Evolutionary conservation across 2,329 filamentous ascomycete genomes (phyloP).

Genomic region (Neofusicoccum laricinum): DNA sequence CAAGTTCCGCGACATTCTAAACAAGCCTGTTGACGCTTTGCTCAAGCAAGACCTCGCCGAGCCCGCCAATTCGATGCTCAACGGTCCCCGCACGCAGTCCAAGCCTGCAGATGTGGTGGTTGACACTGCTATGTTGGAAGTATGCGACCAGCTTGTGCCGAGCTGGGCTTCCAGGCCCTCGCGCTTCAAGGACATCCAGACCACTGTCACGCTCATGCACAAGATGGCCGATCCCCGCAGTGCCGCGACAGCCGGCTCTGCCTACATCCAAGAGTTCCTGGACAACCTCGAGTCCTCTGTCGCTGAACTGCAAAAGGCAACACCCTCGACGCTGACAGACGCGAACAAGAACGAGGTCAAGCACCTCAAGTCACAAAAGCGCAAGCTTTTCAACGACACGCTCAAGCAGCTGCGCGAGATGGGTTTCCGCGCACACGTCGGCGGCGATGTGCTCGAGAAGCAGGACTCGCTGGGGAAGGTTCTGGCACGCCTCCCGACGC

Average conservation of each 20-base stretch:
- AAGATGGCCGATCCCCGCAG: conserved; percentile 56
- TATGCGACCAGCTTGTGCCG: conserved; percentile 26
- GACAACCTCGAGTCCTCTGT: conserved; percentile 65
- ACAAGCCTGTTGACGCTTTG: conserved; percentile 69
- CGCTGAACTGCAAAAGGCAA: conserved; percentile 75
- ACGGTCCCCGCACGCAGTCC: background rate
- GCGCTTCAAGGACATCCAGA: conserved; percentile 67
- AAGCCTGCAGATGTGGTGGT: conserved; percentile 17
- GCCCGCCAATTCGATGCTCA: background rate
- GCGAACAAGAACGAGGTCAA: conserved; percentile 83
- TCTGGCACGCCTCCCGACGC: conserved; percentile 53
- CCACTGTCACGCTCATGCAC: conserved; percentile 72
- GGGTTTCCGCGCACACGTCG: conserved; percentile 83
- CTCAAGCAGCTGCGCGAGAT: conserved; percentile 80
- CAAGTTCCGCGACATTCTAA: conserved; percentile 80
- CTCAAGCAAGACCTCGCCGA: conserved; percentile 23
- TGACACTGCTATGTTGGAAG: conserved; percentile 20
- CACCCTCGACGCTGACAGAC: conserved; percentile 74
- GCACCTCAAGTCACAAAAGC: conserved; percentile 86
- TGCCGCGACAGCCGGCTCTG: conserved; percentile 52
- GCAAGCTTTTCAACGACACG: conserved; percentile 85
- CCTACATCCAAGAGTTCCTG: conserved; percentile 66
- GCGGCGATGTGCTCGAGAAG: conserved; percentile 66
- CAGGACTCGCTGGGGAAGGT: conserved; percentile 71
- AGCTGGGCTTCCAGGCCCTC: conserved; percentile 48